phyloP scores from a whole-genome alignment of 1,284 basidiomycete species.

The Ceratobasidium sp. region DNA sequence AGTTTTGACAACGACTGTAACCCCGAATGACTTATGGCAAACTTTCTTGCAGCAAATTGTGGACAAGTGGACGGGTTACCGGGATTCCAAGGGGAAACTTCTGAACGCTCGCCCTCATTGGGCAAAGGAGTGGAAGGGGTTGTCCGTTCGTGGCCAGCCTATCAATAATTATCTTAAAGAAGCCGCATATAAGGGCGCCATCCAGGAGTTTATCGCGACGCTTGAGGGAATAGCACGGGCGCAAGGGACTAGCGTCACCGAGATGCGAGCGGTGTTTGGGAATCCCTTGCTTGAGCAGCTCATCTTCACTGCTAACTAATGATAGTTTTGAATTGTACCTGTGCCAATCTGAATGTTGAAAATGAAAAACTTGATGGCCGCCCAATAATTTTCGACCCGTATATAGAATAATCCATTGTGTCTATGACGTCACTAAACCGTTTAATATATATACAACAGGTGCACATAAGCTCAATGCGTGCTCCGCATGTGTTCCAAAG shows the following conservation, averaged over 20 bases:
- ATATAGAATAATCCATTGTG: too few species aligned
- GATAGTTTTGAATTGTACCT: too few species aligned
- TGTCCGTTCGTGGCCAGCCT: constrained; percentile 38
- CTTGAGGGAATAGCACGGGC: constrained; percentile 20
- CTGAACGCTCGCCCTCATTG: constrained; percentile 42
- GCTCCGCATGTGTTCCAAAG: too few species aligned
- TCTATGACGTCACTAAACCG: too few species aligned
- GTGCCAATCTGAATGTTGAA: not conserved
- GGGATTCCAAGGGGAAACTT: constrained; percentile 20
- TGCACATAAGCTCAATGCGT: too few species aligned
- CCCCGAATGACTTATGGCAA: constrained; percentile 37
- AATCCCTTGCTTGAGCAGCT: constrained; percentile 35
- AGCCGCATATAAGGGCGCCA: constrained; percentile 40
- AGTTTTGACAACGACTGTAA: constrained; percentile 35
- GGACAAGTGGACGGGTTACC: constrained; percentile 40
- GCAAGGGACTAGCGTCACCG: constrained; percentile 32
- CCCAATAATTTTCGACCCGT: too few species aligned
- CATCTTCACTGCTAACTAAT: constrained; percentile 12
- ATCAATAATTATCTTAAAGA: constrained; percentile 39
- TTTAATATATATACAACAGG: too few species aligned
- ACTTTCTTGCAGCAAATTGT: constrained; percentile 38
- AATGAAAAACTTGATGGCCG: not conserved
- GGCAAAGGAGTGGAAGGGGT: constrained; percentile 42
- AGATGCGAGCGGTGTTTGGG: constrained; percentile 36
- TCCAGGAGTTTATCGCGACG: constrained; percentile 34